Conservation (phyloP, 1,284 basidiomycete species). For the Fomitopsis pinicola region DNA sequence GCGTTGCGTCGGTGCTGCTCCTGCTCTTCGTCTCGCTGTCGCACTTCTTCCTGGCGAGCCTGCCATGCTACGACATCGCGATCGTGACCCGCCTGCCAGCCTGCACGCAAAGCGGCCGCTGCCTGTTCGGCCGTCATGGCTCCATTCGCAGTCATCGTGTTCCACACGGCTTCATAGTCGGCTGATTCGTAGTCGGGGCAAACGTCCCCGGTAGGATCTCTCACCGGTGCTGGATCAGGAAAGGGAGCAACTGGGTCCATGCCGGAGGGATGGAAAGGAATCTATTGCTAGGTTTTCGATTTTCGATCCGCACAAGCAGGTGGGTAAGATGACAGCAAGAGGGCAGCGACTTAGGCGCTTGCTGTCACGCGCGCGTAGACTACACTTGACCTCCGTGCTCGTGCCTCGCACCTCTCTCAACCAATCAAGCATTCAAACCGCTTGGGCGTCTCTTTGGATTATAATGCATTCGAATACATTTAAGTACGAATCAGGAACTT, state of each 20-base stretch:
- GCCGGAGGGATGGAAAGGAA: neutral
- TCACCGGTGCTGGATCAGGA: neutral
- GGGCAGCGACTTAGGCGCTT: neutral
- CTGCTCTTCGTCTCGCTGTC: neutral
- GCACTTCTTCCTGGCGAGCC: neutral
- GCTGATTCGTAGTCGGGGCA: neutral
- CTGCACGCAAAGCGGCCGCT: neutral
- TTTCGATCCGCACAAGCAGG: neutral
- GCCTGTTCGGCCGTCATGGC: neutral
- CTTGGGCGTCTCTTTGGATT: no score
- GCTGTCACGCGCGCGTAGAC: neutral
- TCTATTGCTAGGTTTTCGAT: neutral
- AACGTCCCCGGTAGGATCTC: neutral
- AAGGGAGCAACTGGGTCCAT: neutral
- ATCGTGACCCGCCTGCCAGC: neutral
- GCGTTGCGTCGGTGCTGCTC: neutral
- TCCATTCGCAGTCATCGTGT: neutral
- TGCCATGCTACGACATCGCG: neutral
- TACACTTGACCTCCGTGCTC: neutral
- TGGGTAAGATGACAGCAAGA: neutral
- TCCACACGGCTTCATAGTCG: neutral
- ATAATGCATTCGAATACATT: no score
- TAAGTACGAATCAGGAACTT: no score
- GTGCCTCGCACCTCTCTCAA: no score
- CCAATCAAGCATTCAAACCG: no score